Conservation (phyloP, 345 rosid genomes). For the Tarenaya hassleriana region DNA sequence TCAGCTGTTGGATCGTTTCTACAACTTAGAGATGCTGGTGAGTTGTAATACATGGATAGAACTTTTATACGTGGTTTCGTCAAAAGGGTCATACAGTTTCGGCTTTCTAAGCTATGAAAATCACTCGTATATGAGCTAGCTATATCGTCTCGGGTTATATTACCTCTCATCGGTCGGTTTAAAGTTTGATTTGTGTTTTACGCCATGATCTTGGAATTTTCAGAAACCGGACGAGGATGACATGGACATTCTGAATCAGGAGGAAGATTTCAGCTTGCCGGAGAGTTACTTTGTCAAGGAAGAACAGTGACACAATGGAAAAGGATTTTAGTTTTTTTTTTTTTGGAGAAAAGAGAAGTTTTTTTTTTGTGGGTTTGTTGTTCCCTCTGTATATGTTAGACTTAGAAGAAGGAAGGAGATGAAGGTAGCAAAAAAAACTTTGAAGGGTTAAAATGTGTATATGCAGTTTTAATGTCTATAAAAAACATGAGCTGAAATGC, state of each 20-base stretch:
- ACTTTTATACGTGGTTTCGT: no score
- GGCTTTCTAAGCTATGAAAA: no score
- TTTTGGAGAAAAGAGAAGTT: slow-evolving; percentile 20
- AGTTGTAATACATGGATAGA: no score
- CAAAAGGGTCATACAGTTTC: no score
- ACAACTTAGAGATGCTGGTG: slow-evolving; percentile 95
- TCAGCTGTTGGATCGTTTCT: slow-evolving; percentile 86
- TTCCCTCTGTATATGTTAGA: slow-evolving; percentile 10
- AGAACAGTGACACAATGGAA: slow-evolving; percentile 33
- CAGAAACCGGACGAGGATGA: slow-evolving; percentile 97
- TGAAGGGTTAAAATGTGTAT: no score
- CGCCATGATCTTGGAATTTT: slow-evolving; percentile 2
- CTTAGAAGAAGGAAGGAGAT: no score
- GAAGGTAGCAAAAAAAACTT: no score
- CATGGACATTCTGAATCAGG: slow-evolving; percentile 63
- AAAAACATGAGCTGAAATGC: slow-evolving; percentile 3
- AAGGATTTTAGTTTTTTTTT: slow-evolving; percentile 4
- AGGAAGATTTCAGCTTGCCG: slow-evolving; percentile 89
- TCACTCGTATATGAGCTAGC: neutral
- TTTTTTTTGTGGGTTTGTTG: slow-evolving; percentile 3
- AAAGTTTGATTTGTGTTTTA: neutral
- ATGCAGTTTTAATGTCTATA: slow-evolving; percentile 8
- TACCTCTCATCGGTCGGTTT: neutral
- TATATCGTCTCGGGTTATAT: neutral
- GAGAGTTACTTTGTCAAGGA: slow-evolving; percentile 79